Conservation (phyloP, 169 alveolate species). For the Plasmodium vinckei region DNA sequence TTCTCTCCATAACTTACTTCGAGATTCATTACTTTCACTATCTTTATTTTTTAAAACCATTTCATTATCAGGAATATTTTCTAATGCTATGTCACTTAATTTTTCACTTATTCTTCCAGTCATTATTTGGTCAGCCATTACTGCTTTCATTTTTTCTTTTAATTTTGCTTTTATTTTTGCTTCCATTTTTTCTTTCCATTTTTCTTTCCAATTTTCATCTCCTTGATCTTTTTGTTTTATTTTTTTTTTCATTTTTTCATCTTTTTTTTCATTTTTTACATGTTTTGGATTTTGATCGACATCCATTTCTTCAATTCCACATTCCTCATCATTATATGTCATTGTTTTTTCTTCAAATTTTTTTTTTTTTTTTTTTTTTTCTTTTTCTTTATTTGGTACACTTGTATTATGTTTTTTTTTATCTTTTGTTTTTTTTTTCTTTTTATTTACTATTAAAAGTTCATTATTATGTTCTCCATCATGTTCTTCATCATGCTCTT, state of each 20-base stretch:
- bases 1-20: too few relatives aligned
- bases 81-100: not conserved
- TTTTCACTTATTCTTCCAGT: not conserved
- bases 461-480: not conserved
- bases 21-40: not conserved
- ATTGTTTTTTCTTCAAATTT: not conserved
- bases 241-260: not conserved
- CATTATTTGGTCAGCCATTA: not conserved
- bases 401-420: not conserved
- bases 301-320: not conserved
- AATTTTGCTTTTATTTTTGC: not conserved
- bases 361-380: not conserved
- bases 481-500: not conserved
- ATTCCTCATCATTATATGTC: not conserved
- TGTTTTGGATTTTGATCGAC: not conserved
- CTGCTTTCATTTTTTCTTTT: not conserved
- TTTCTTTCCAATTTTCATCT: not conserved
- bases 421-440: not conserved
- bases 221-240: not conserved
- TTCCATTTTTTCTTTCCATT: constrained; percentile 4
- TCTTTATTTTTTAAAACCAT: not conserved
- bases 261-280: constrained; percentile 1
- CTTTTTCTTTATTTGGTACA: not conserved
- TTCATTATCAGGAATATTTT: not conserved
- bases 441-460: not conserved